Evolutionary conservation across 2,329 filamentous ascomycete genomes (phyloP).

Genomic region (Malbranchea cinnamomea): DNA sequence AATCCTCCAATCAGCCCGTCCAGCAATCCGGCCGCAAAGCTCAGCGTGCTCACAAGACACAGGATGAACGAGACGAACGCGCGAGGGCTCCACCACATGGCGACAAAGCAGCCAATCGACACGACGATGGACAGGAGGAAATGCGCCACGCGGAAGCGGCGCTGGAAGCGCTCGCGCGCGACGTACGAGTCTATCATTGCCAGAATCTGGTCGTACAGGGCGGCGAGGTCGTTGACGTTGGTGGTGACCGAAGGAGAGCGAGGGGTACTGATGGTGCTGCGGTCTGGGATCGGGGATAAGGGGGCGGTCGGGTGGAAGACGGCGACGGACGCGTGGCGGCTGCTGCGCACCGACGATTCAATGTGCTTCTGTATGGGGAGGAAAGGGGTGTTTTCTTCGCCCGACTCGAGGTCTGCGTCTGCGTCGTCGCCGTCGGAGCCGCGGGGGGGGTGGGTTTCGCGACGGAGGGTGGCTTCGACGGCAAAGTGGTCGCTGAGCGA

Average conservation of each 20-base stretch:
- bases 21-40: constrained; percentile 58
- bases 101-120: constrained; percentile 60
- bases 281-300: constrained; percentile 2
- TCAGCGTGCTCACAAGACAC: constrained; percentile 63
- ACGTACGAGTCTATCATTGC: constrained; percentile 54
- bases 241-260: no score
- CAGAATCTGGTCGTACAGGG: constrained; percentile 58
- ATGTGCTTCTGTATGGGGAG: constrained; percentile 11
- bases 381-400: constrained; percentile 9
- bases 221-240: no score
- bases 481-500: constrained; percentile 93
- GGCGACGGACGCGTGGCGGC: no score
- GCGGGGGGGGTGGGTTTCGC: constrained; percentile 21
- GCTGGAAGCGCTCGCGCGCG: constrained; percentile 55
- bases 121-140: constrained; percentile 54
- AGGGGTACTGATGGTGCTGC: constrained; percentile 1
- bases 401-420: constrained; percentile 5
- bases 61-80: constrained; percentile 70
- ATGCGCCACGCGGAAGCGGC: constrained; percentile 55
- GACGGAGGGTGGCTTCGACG: constrained; percentile 60
- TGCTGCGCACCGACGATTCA: no score
- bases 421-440: background rate
- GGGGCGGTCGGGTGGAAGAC: no score
- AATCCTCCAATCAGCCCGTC: constrained; percentile 76
- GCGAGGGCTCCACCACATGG: constrained; percentile 68